Evolutionary conservation across 768 basidiomycete genomes (phyloP).

Genomic region (Tulasnella sp.): DNA sequence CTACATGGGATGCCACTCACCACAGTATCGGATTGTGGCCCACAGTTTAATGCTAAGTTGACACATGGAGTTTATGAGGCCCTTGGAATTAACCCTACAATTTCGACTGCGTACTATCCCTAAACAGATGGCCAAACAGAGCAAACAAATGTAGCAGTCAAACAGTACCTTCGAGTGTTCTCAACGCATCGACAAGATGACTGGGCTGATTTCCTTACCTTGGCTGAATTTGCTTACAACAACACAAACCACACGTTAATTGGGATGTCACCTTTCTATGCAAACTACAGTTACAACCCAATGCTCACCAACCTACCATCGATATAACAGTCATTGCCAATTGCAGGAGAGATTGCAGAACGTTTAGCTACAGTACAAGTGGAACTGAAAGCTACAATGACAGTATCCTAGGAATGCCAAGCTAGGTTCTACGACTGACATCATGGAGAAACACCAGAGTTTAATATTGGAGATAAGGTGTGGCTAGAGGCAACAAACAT

Average conservation of each 20-base stretch:
- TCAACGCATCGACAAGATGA: neutral
- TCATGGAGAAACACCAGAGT: neutral
- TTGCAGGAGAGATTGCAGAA: neutral
- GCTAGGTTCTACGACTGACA: neutral
- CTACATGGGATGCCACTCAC: neutral
- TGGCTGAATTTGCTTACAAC: conserved; percentile 9
- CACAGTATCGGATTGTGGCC: neutral
- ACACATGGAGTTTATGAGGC: neutral
- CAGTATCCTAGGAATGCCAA: neutral
- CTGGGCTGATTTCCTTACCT: neutral
- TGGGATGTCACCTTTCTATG: conserved; percentile 22
- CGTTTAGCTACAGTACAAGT: neutral
- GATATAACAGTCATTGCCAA: neutral
- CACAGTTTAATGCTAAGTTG: conserved; percentile 1
- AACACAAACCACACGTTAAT: neutral
- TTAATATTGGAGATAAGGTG: neutral
- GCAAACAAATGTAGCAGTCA: neutral
- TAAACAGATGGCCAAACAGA: conserved; percentile 16
- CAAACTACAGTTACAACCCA: conserved; percentile 19
- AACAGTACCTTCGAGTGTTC: conserved; percentile 10
- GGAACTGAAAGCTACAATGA: neutral
- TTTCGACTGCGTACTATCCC: conserved; percentile 4
- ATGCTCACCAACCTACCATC: neutral
- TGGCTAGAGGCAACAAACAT: neutral
- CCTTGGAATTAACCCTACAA: neutral